Evolutionary conservation across 371 early-diverging fungal species (phyloP).

Genomic region (Lichtheimia ornata): DNA sequence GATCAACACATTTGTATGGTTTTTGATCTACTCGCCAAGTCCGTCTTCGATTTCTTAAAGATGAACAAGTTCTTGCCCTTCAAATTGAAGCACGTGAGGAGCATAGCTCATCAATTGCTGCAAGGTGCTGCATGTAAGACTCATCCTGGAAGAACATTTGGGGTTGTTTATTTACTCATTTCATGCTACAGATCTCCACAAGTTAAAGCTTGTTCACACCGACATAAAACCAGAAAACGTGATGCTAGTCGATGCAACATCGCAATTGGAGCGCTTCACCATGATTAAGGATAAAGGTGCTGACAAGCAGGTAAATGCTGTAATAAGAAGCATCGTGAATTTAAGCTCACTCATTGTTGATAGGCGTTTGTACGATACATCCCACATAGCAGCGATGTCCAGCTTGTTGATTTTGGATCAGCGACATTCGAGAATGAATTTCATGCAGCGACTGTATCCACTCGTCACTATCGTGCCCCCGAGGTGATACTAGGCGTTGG

Average conservation of each 20-base stretch:
- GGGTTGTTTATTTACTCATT: too few relatives aligned
- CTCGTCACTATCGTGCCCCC: conserved; percentile 97
- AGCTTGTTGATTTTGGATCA: conserved; percentile 95
- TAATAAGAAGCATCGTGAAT: too few relatives aligned
- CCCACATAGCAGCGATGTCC: conserved; percentile 75
- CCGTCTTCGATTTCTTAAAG: conserved; percentile 94
- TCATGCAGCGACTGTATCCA: conserved; percentile 89
- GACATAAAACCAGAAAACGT: conserved; percentile 95
- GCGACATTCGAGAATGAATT: conserved; percentile 94
- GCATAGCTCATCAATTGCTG: conserved; percentile 80
- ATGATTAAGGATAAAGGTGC: too few relatives aligned
- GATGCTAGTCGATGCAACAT: conserved; percentile 24
- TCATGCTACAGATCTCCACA: conserved; percentile 71
- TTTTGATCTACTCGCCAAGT: conserved; percentile 86
- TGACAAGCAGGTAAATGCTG: too few relatives aligned
- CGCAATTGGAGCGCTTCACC: background rate
- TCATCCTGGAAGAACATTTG: background rate
- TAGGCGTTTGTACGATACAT: too few relatives aligned
- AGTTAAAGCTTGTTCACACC: conserved; percentile 75
- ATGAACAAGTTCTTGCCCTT: conserved; percentile 87
- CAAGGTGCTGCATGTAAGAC: conserved; percentile 74
- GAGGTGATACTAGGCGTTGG: conserved; percentile 91
- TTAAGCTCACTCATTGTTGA: too few relatives aligned
- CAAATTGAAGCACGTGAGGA: conserved; percentile 80
- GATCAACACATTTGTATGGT: conserved; percentile 96